These are phyloP conservation scores for Monilinia vaccinii-corymbosi DNA, from an alignment of 2,329 filamentous ascomycete genomes.

Conservation along the genomic window DNA sequence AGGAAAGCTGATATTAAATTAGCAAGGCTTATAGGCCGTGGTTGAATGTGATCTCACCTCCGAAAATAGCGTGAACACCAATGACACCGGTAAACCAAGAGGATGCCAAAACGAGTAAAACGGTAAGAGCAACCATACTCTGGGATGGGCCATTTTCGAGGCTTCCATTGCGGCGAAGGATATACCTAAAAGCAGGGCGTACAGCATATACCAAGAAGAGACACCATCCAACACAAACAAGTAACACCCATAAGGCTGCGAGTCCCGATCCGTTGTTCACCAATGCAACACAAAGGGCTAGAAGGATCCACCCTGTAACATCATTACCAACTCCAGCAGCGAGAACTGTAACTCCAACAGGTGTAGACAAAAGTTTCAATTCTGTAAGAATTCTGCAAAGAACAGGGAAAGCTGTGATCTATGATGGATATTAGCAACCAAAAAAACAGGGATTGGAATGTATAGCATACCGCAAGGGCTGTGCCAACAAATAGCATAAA, in stretches of 20 bases:
- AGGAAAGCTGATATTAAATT: constrained; percentile 53
- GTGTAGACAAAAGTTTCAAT: constrained; percentile 72
- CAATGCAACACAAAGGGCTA: constrained; percentile 85
- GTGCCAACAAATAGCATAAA: constrained; percentile 81
- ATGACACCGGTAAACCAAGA: constrained; percentile 87
- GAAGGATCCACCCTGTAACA: constrained; percentile 81
- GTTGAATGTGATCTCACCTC: constrained; percentile 30
- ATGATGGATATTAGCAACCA: not conserved
- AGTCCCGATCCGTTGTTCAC: constrained; percentile 81
- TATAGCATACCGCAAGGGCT: constrained; percentile 53
- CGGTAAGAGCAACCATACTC: constrained; percentile 70
- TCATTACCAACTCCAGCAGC: constrained; percentile 92
- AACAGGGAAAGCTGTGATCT: constrained; percentile 83
- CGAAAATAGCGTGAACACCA: constrained; percentile 90
- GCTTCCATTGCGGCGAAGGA: constrained; percentile 64
- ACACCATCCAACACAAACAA: constrained; percentile 66
- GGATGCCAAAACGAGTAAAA: constrained; percentile 69
- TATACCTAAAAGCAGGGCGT: constrained; percentile 64
- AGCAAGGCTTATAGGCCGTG: not conserved
- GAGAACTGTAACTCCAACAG: constrained; percentile 79
- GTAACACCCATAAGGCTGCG: constrained; percentile 74
- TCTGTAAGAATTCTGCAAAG: constrained; percentile 90
- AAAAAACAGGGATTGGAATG: not conserved
- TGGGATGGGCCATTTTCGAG: constrained; percentile 85
- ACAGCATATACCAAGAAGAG: constrained; percentile 67